Conservation (phyloP, 495 filamentous ascomycete species). For the Penicillium herquei region DNA sequence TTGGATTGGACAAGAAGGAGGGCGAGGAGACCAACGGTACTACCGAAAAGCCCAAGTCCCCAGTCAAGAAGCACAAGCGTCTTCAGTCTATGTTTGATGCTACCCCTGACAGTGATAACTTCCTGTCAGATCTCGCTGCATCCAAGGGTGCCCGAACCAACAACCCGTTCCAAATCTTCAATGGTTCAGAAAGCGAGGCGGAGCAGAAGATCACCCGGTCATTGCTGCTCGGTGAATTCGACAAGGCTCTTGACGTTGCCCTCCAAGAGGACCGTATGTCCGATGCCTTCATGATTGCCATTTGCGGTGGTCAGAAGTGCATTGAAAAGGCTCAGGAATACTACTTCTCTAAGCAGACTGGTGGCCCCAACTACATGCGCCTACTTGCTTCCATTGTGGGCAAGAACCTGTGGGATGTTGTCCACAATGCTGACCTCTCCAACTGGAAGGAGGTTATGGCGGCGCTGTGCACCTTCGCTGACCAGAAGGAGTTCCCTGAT, state of each 20-base stretch:
- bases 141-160: conserved; percentile 79
- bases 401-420: conserved; percentile 98
- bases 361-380: conserved; percentile 87
- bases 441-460: conserved; percentile 98
- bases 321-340: conserved; percentile 91
- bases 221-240: conserved; percentile 85
- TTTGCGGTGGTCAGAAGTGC: conserved; percentile 90
- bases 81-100: conserved; percentile 83
- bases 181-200: conserved; percentile 72
- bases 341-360: conserved; percentile 80
- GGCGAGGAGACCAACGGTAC: conserved; percentile 49
- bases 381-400: conserved; percentile 88
- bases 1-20: conserved; percentile 41
- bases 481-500: conserved; percentile 86
- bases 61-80: conserved; percentile 57
- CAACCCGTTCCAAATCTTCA: conserved; percentile 84
- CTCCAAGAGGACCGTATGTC: conserved; percentile 85
- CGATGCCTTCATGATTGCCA: conserved; percentile 97
- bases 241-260: conserved; percentile 83
- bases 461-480: conserved; percentile 89
- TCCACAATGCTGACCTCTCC: conserved; percentile 87
- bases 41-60: conserved; percentile 44
- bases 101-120: conserved; percentile 72
- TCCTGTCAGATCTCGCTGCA: conserved; percentile 71
- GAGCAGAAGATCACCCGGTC: conserved; percentile 87